Evolutionary conservation across 805 yeast genomes (phyloP), one percentile per base, ranked within the genome.

Genomic region (Saccharomycopsis olivae): DNA sequence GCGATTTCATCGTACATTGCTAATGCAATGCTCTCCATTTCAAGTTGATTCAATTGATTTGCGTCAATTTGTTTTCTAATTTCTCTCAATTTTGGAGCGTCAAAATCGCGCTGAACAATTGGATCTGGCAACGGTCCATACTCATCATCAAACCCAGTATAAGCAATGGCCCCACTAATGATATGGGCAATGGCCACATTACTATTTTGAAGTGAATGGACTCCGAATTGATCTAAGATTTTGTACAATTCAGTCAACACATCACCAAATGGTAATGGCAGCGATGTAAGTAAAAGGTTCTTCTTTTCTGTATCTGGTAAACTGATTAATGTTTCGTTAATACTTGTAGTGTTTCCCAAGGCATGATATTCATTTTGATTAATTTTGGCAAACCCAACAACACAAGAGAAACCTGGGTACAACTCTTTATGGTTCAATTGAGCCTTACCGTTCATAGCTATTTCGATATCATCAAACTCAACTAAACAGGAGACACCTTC

Each of bases 1-100:
- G 96, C 95, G 43, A 92, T 68, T 58, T 92, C 96, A 44, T 75
- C 80, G 44, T 83, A 61, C 88, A 89, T 84, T 3, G 86, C 81
- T 39, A 86, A 55, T 5, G 94, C 86, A 29, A 86, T 61, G 47
- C 77, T 87, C 55, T 88, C 96, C 33, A 86, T 68, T 47, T 85
- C 95, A 10, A 67, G 55, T 43, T 68, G 71, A 2, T 16, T 19
- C 11, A 30, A 21, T 16, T 35, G 43, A 6, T 33, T 31, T 31
- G 39, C 59, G 54, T 81, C 88, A 41, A 83, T 65, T 23, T 65
- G 62, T 57, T 89, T 88, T 43, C 97, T 70, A 43, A 87, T 68
- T 53, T 92, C 98, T 40, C 97, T 68, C 41, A 89, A 64, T 47
- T 76, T 82, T 3, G 96, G 89, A 0, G 95, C 83, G 57, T 87